Evolutionary conservation across 2,329 filamentous ascomycete genomes (phyloP), one percentile per base, ranked within the genome.

Genomic region (Trichoderma breve): DNA sequence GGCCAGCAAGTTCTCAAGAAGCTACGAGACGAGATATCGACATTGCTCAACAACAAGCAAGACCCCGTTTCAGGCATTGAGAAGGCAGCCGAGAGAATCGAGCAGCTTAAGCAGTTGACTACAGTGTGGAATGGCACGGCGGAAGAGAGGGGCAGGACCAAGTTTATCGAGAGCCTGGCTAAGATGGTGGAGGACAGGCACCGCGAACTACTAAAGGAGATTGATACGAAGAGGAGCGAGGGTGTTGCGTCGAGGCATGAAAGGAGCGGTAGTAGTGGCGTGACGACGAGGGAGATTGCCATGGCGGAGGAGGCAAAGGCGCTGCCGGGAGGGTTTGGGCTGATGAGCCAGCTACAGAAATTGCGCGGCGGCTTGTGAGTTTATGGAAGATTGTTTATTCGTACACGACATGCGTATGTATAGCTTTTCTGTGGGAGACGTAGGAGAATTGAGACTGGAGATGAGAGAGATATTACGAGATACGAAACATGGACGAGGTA

Each of bases 41-140:
- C 86, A 39, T 81, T 97, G 3, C 82, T 98, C 14, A 85, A 86
- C 79, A 79, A 80, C 57, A 76, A 86, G 7, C 82, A 85, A 1
- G 90, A 91, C 58, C 87, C 89, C 0, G 84, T 91, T 14, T 86
- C 86, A 58, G 93, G 93, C 18, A 85, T 96, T 9, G 91, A 93
- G 74, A 90, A 90, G 71, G 96, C 96, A 0, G 88, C 88, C 14
- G 86, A 87, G 70, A 86, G 93, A 58, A 90, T 98, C 15, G 91
- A 94, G 77, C 90, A 93, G 78, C 85, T 98, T 71, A 91, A 94
- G 77, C 88, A 90, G 74, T 82, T 98, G 74, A 89, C 90, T 4
- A 83, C 83, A n/a, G 90, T 99, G 26, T 99, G 96, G 95, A 95
- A 92, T 80, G 94, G 94, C n/a, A 98, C 96, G 3, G 92, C 93